Conservation (phyloP, 768 basidiomycete species). For the Calocera cornea region DNA sequence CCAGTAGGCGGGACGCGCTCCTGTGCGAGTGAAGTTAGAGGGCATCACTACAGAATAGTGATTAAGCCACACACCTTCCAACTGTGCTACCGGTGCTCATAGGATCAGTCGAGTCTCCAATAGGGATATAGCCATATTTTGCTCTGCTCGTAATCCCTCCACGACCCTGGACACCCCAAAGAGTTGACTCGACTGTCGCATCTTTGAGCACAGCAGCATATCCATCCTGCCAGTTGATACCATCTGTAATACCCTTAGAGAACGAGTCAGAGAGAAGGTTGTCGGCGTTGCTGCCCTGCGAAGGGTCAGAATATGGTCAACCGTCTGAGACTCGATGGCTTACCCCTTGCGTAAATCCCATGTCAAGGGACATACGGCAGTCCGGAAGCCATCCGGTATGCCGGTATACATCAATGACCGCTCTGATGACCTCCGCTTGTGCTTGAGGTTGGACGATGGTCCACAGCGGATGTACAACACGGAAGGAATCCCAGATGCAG, state of each 20-base stretch:
- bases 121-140: slow-evolving; percentile 11
- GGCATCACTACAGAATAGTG: background rate
- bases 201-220: slow-evolving; percentile 31
- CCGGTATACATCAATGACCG: slow-evolving; percentile 41
- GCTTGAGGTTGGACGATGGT: slow-evolving; percentile 34
- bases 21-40: slow-evolving; percentile 1
- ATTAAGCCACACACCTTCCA: background rate
- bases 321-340: slow-evolving; percentile 20
- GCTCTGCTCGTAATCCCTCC: slow-evolving; percentile 12
- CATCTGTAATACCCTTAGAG: slow-evolving; percentile 26
- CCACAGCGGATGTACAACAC: slow-evolving; percentile 38
- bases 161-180: slow-evolving; percentile 14
- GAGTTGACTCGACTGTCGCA: slow-evolving; percentile 16
- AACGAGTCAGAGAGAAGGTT: slow-evolving; percentile 37
- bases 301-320: slow-evolving; percentile 20
- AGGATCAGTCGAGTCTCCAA: slow-evolving; percentile 16
- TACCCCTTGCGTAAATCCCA: slow-evolving; percentile 20
- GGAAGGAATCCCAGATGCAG: slow-evolving; percentile 44
- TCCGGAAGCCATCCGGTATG: slow-evolving; percentile 35
- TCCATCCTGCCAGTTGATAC: slow-evolving; percentile 27
- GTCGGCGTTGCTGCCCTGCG: slow-evolving; percentile 39
- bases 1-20: slow-evolving; percentile 13
- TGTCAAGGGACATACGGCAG: slow-evolving; percentile 35
- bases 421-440: slow-evolving; percentile 36
- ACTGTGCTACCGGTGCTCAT: slow-evolving; percentile 27